Base-by-base conservation (phyloP, 2,329 filamentous ascomycete genomes). In the Trichoderma atroviride region DNA sequence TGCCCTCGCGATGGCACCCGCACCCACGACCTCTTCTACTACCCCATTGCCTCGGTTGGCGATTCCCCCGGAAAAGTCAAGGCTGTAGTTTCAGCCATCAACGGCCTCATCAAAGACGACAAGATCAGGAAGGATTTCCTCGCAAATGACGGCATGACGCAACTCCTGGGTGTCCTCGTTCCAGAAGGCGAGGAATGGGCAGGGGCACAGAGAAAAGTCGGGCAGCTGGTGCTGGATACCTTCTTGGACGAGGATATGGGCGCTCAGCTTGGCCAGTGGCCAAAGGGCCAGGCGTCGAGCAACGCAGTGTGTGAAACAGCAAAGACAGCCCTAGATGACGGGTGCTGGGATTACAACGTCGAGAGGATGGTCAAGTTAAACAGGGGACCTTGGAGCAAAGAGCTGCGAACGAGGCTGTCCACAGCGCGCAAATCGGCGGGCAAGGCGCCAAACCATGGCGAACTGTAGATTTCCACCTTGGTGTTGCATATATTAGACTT, bases 211-310 rank as follows among this genome's bases (percentile, higher is more conserved):
- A 83, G 82, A 69, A 87, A 85, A 74, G 84, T 86, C 29, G 87
- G 85, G 1, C 82, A 88, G 70, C 81, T 91, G 68, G 83, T 90
- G 33, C 82, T 86, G 40, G 89, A 92, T 74, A 89, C 84, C 70
- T 92, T 91, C 75, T 79, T 92, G n/a, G 89, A 92, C 74, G 84
- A 85, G 71, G 83, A 86, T 69, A 88, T 90, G 83, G 88, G 88
- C 52, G 88, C 88, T 2, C 80, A 81, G 29, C 72, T 84, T 22
- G 86, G 87, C 0, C 79, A 87, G 71, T 91, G 87, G 87, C 88
- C 88, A 0, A 80, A 72, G 27, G 74, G 72, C 24, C 72, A 74
- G 5, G 78, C 78, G 60, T 73, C 76, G 50, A 76, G 76, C 29
- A 80, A 82, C 24, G 73, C 74, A 68, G 72, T 77, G 59, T 87